phyloP scores from a whole-genome alignment of 495 filamentous ascomycete genomes.

The Aspergillus baeticus region DNA sequence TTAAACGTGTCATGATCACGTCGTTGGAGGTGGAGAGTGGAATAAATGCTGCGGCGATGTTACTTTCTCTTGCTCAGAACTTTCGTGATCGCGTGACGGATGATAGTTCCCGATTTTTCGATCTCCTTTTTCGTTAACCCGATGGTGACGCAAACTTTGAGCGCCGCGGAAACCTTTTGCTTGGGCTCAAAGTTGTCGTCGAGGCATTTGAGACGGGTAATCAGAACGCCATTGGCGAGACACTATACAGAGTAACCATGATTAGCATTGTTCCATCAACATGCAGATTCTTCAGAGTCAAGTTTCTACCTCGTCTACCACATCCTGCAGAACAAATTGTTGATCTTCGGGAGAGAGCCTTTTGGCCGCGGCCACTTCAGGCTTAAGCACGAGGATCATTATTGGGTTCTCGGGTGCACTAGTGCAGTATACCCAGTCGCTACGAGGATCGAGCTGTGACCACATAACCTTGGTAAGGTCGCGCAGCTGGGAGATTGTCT shows the following conservation, averaged over 20 bases:
- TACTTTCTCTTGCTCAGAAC: conserved; percentile 61
- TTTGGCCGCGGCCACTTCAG: conserved; percentile 72
- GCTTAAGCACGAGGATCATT: conserved; percentile 81
- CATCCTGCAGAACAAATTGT: conserved; percentile 82
- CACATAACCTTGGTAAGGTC: conserved; percentile 82
- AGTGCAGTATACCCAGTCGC: conserved; percentile 87
- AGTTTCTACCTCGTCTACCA: conserved; percentile 81
- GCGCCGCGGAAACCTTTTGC: conserved; percentile 66
- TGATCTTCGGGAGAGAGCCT: conserved; percentile 70
- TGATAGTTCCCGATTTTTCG: conserved; percentile 83
- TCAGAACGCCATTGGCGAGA: conserved; percentile 81
- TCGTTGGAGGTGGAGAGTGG: neutral
- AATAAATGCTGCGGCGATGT: neutral
- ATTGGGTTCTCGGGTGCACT: conserved; percentile 83
- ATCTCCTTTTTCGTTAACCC: conserved; percentile 91
- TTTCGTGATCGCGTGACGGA: conserved; percentile 93
- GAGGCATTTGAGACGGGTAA: conserved; percentile 79
- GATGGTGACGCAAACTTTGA: conserved; percentile 88
- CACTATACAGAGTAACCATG: conserved; percentile 40
- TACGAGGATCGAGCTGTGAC: conserved; percentile 84
- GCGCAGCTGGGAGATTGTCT: conserved; percentile 69
- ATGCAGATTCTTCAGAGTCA: neutral
- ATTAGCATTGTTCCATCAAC: neutral
- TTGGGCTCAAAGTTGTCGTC: conserved; percentile 63
- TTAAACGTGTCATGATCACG: conserved; percentile 18